These are phyloP conservation scores for Arthrinium puccinioides DNA, from an alignment of 2,329 filamentous ascomycete genomes.

Conservation along the genomic window DNA sequence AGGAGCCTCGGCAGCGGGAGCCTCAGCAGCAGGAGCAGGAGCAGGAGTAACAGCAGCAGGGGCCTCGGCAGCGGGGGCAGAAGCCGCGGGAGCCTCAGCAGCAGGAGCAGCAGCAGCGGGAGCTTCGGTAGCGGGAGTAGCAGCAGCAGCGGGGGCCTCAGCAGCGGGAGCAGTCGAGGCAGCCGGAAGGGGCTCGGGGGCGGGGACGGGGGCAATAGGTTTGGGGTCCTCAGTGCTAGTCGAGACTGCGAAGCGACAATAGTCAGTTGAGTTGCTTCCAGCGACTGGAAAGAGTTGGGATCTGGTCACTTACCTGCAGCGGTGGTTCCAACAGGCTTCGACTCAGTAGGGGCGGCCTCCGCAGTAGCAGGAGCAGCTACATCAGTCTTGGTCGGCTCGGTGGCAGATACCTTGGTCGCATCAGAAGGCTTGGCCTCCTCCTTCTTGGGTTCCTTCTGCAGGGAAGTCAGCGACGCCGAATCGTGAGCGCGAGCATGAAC, in stretches of 20 bases:
- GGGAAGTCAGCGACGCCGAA: conserved; percentile 3
- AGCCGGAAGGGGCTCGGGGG: conserved; percentile 11
- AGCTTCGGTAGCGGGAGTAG: conserved; percentile 8
- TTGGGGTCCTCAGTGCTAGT: neutral
- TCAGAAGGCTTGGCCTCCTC: conserved; percentile 23
- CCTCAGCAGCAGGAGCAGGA: conserved; percentile 1
- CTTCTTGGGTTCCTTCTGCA: conserved; percentile 3
- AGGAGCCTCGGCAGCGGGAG: conserved; percentile 9
- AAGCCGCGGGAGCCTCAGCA: conserved; percentile 9
- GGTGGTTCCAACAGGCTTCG: conserved; percentile 9
- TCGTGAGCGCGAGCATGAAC: too few species aligned
- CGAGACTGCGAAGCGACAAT: too few species aligned
- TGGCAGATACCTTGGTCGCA: conserved; percentile 15
- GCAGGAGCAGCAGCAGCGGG: neutral
- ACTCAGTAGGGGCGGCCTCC: conserved; percentile 7
- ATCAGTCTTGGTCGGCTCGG: conserved; percentile 17
- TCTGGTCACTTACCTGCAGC: conserved; percentile 9
- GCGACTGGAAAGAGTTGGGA: too few species aligned
- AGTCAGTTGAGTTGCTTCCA: too few species aligned
- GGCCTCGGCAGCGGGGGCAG: conserved; percentile 10
- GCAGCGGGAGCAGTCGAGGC: neutral
- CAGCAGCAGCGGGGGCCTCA: conserved; percentile 8
- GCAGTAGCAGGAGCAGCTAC: too few species aligned
- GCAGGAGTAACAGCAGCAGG: conserved; percentile 9
- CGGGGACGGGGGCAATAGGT: conserved; percentile 4